Evolutionary conservation across 345 rosid genomes (phyloP).

Genomic region (Salix purpurea): DNA sequence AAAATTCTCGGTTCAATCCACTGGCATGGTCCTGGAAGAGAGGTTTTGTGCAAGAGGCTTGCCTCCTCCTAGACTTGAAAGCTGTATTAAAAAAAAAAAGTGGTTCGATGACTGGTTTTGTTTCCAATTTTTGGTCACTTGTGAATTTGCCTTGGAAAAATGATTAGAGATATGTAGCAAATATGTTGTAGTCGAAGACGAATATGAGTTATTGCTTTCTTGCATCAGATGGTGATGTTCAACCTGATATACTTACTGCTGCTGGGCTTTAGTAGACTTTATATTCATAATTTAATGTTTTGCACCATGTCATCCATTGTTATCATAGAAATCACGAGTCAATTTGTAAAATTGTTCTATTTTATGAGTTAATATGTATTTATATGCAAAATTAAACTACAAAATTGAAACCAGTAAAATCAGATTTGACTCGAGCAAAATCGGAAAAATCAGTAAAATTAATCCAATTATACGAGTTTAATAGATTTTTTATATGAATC

Average conservation of each 20-base stretch:
- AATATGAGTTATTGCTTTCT: not conserved
- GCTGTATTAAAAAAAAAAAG: not conserved
- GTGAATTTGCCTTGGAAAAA: not conserved
- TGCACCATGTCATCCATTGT: too few relatives aligned
- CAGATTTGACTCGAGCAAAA: too few relatives aligned
- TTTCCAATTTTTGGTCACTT: not conserved
- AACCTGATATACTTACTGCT: not conserved
- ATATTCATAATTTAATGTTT: too few relatives aligned
- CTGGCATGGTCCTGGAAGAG: slow-evolving; percentile 46
- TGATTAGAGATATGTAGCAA: not conserved
- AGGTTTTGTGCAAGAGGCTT: slow-evolving; percentile 35
- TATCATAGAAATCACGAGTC: too few relatives aligned
- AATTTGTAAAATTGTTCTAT: too few relatives aligned
- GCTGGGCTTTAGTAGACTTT: not conserved
- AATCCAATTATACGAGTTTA: too few relatives aligned
- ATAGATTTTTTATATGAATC: too few relatives aligned
- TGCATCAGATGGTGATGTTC: not conserved
- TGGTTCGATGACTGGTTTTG: not conserved
- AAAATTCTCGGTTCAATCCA: not conserved
- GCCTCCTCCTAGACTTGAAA: slow-evolving; percentile 41
- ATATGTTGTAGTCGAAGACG: not conserved
- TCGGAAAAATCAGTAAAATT: too few relatives aligned
- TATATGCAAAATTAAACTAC: too few relatives aligned
- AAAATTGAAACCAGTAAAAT: too few relatives aligned
- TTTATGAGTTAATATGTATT: too few relatives aligned